These are phyloP conservation scores for Phoenix roebelenii DNA, from an alignment of 176 grass and related monocot genomes.

Conservation along the genomic window DNA sequence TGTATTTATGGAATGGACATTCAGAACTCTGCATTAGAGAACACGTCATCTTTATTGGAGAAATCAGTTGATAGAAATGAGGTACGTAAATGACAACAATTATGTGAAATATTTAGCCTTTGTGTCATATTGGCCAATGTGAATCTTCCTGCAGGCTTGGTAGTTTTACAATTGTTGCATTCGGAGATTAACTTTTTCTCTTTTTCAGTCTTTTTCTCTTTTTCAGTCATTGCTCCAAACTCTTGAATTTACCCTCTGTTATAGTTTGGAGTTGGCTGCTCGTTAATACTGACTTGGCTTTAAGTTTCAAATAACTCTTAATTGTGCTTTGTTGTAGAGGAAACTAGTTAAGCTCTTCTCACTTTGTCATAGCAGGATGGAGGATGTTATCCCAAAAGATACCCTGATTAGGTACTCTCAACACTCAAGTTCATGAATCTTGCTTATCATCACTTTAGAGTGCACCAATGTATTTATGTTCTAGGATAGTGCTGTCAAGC, in stretches of 20 bases:
- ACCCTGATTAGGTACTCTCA: constrained; percentile 50
- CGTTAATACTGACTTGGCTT: not conserved
- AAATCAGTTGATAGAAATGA: constrained; percentile 34
- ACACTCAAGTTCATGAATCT: constrained; percentile 1
- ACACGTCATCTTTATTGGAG: constrained; percentile 51
- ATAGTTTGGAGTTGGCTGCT: not conserved
- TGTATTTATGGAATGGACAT: constrained; percentile 82
- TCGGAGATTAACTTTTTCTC: too few species aligned
- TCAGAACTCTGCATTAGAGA: constrained; percentile 59
- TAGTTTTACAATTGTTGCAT: too few species aligned
- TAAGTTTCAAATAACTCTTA: constrained; percentile 8
- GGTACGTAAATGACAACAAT: constrained; percentile 28
- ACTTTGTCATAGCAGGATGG: constrained; percentile 77
- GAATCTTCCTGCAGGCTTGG: too few species aligned
- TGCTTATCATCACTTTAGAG: not conserved
- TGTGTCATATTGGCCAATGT: too few species aligned
- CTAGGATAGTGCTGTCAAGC: too few species aligned
- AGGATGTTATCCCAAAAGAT: constrained; percentile 64
- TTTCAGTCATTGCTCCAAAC: too few species aligned
- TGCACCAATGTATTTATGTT: too few species aligned
- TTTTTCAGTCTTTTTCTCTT: too few species aligned
- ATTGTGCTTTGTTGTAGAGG: constrained; percentile 24
- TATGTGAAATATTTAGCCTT: not conserved
- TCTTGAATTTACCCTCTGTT: too few species aligned
- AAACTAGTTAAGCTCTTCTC: constrained; percentile 58